Percentiles rank a stretch among this genome's conserved stretches.
Evolutionary conservation across 129 eudicot genomes (phyloP).

Genomic region (Centaurea solstitialis): DNA sequence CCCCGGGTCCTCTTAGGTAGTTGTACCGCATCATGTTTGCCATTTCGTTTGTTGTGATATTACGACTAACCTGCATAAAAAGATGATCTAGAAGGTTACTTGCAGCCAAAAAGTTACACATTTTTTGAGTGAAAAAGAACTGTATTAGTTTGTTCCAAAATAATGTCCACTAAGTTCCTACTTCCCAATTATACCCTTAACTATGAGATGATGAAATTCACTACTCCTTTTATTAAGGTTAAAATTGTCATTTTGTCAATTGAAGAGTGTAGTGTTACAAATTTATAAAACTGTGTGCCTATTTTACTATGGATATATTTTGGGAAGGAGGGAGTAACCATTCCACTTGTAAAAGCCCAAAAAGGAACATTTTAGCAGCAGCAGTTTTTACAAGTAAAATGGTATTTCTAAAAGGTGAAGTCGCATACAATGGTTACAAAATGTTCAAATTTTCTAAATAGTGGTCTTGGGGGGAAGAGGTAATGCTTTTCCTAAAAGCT

Average conservation of each 20-base stretch:
- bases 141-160: neutral
- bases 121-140: neutral
- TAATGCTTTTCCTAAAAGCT: neutral
- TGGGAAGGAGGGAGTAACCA: neutral
- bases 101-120: neutral
- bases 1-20: slow-evolving; percentile 88
- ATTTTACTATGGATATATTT: neutral
- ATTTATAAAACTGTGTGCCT: neutral
- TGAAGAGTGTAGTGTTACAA: neutral
- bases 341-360: neutral
- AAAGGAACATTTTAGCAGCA: neutral
- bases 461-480: neutral
- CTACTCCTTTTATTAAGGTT: neutral
- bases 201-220: neutral
- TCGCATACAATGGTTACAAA: neutral
- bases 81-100: neutral
- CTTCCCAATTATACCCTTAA: neutral
- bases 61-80: slow-evolving; percentile 80
- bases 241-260: neutral
- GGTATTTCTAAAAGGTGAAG: neutral
- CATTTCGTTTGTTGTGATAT: slow-evolving; percentile 93
- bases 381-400: neutral
- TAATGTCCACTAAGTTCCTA: neutral
- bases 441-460: neutral
- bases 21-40: slow-evolving; percentile 86